Percentiles rank a stretch among this genome's conserved stretches.
Evolutionary conservation across 495 filamentous ascomycete genomes (phyloP).

Genomic region (Terfezia claveryi): DNA sequence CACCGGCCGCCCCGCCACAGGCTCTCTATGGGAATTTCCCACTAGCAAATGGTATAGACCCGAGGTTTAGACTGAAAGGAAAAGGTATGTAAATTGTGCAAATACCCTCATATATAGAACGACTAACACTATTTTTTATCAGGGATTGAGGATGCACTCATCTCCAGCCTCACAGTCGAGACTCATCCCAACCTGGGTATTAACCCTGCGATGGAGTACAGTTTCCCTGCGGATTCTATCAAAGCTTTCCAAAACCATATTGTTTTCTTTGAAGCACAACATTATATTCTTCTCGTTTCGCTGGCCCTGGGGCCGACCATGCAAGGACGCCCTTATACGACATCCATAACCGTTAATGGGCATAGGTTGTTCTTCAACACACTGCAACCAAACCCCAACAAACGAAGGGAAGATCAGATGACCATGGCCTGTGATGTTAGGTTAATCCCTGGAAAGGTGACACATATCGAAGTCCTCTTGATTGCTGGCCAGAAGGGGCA

Average conservation of each 20-base stretch:
- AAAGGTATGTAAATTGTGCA: background rate
- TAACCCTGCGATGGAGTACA: background rate
- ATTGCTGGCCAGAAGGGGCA: background rate
- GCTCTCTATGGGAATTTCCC: background rate
- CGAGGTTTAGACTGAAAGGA: background rate
- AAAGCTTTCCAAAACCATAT: background rate
- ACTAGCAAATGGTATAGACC: background rate
- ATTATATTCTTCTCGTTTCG: background rate
- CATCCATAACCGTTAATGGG: background rate
- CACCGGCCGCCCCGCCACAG: background rate
- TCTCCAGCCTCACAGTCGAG: background rate
- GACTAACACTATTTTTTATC: background rate
- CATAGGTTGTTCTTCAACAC: background rate
- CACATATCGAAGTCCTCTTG: background rate
- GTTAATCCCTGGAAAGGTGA: background rate
- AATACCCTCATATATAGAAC: too few relatives aligned
- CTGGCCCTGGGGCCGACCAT: background rate
- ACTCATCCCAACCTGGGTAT: background rate
- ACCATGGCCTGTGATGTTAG: background rate
- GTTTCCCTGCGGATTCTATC: background rate
- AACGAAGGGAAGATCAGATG: background rate
- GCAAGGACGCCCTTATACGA: background rate
- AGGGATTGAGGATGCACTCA: background rate
- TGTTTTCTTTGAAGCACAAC: background rate
- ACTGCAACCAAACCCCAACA: background rate